Percentiles rank a stretch among this genome's conserved stretches.
Conservation (phyloP, 1,284 basidiomycete species). For the Cerrena zonata region DNA sequence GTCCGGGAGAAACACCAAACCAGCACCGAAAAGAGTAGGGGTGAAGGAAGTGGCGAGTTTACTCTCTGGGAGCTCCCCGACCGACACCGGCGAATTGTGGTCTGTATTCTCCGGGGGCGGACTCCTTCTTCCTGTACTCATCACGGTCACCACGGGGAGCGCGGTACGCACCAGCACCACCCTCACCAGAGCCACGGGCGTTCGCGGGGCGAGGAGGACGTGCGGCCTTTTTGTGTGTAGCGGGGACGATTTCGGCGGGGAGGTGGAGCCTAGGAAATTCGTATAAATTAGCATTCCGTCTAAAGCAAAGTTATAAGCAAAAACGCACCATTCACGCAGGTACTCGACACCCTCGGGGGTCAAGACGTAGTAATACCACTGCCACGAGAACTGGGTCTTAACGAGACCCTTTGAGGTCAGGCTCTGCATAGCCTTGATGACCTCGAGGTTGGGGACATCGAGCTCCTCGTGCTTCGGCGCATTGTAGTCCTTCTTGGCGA, state of each 20-base stretch:
- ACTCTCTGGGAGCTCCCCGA: conserved; percentile 72
- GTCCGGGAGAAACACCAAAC: background rate
- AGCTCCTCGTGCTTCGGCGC: conserved; percentile 96
- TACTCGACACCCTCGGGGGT: conserved; percentile 93
- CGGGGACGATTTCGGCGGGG: conserved; percentile 87
- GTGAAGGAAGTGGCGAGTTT: conserved; percentile 19
- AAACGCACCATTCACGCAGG: conserved; percentile 83
- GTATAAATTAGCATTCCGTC: background rate
- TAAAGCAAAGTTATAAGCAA: background rate
- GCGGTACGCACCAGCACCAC: conserved; percentile 59
- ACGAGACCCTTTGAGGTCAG: conserved; percentile 93
- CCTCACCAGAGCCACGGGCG: conserved; percentile 64
- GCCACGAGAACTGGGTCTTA: conserved; percentile 97
- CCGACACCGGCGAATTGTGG: conserved; percentile 84
- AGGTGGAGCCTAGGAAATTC: conserved; percentile 77
- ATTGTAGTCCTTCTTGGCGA: conserved; percentile 99
- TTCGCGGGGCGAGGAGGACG: conserved; percentile 69
- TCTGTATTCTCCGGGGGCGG: conserved; percentile 75
- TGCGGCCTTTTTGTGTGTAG: conserved; percentile 90
- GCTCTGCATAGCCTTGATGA: conserved; percentile 99
- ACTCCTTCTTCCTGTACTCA: conserved; percentile 85
- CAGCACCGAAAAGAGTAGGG: background rate
- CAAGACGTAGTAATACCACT: conserved; percentile 91
- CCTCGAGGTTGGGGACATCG: conserved; percentile 93
- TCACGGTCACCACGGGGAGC: conserved; percentile 84